phyloP scores from a whole-genome alignment of 2,329 filamentous ascomycete genomes.

The Penicillium sclerotigenum region DNA sequence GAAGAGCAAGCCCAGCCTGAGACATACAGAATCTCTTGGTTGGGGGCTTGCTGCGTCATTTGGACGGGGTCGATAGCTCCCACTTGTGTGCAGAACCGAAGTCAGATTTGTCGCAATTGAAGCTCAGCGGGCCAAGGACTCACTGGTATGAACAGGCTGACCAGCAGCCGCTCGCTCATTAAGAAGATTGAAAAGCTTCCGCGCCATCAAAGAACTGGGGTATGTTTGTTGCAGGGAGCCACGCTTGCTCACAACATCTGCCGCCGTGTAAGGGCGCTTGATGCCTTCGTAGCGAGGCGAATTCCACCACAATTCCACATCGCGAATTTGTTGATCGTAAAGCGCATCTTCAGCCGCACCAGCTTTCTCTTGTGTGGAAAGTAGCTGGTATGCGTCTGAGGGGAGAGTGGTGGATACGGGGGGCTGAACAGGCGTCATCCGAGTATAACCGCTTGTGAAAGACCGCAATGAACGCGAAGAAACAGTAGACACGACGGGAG shows the following conservation, averaged over 20 bases:
- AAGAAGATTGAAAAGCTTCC: constrained; percentile 88
- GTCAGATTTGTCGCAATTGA: constrained; percentile 9
- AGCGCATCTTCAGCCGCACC: constrained; percentile 79
- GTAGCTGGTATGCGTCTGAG: constrained; percentile 79
- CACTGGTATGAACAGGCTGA: constrained; percentile 90
- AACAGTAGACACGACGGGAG: constrained; percentile 19
- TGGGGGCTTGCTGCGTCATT: constrained; percentile 96
- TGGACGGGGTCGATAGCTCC: constrained; percentile 98
- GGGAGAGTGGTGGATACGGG: constrained; percentile 61
- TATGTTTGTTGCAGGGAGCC: constrained; percentile 84
- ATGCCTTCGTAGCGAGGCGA: constrained; percentile 82
- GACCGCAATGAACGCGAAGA: constrained; percentile 30
- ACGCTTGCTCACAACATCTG: constrained; percentile 89
- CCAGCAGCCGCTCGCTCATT: constrained; percentile 73
- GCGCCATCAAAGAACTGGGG: constrained; percentile 88
- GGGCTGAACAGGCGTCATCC: constrained; percentile 59
- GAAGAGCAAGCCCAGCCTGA: constrained; percentile 98
- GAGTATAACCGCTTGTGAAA: constrained; percentile 39
- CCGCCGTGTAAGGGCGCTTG: constrained; percentile 84
- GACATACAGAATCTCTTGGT: constrained; percentile 94
- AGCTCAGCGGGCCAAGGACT: constrained; percentile 9
- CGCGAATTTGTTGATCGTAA: constrained; percentile 76
- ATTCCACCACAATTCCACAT: constrained; percentile 89
- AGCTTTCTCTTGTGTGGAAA: constrained; percentile 72
- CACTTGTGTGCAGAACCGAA: constrained; percentile 60